Base-by-base conservation (phyloP, 2,329 filamentous ascomycete genomes). In the Aspergillus persii region DNA sequence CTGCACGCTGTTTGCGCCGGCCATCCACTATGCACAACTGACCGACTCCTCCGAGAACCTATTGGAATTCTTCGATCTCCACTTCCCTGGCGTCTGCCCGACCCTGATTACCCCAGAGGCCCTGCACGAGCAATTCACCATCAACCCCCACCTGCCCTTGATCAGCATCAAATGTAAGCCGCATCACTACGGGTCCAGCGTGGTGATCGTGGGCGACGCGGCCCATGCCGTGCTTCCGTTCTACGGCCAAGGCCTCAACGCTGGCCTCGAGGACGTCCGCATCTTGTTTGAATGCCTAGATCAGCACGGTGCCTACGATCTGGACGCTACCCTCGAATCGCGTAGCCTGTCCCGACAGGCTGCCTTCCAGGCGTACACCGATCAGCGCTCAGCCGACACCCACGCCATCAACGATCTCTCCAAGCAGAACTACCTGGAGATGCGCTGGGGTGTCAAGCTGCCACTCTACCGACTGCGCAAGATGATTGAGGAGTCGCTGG, bases 181-280 rank as follows among this genome's bases (percentile, higher is more conserved):
- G 0, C 91, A 98, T 76, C 92, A 96, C 78, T 92, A 86, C 78
- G 81, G 79, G 53, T 86, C 86, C 27, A 89, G 87, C 0, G 92
- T 84, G 33, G 92, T 96, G 60, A 91, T 99, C 52, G 74, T 99
- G 39, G 95, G 95, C 59, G 95, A 99, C 72, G 92, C 95, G 7
- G 93, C 95, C 0, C 95, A 99, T 74, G 95, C 96, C 58, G 97
- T 99, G 88, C 92, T 99, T 0, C 95, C 95, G 0, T 99, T 99
- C 76, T 99, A 98, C 74, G 95, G 95, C 0, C 95, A 99, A 75
- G 95, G 95, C 41, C 96, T 99, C 88, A 99, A 99, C 71, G 90
- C 95, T 0, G 95, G 95, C 0, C 85, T 99, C 47, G 95, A 99
- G 78, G 94, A 97, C 69, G 92, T 99, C 11, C 87, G 90, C 7